Evolutionary conservation across 257 asterid species (phyloP).

Genomic region (Asclepias syriaca): DNA sequence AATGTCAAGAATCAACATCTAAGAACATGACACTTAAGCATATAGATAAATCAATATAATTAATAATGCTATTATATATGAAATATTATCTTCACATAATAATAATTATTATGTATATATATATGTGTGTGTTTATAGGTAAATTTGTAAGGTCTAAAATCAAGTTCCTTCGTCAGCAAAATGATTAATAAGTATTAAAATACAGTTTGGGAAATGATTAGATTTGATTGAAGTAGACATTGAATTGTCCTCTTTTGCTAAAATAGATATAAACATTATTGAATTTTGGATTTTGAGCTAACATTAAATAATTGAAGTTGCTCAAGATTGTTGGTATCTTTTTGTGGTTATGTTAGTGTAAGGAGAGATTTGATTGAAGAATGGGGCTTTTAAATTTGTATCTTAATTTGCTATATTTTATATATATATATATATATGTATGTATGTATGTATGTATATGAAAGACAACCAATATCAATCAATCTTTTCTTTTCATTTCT

Average conservation of each 20-base stretch:
- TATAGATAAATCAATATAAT: background rate
- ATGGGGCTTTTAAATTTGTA: background rate
- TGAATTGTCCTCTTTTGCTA: background rate
- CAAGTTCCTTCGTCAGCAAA: background rate
- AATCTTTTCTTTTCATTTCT: background rate
- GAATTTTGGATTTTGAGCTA: background rate
- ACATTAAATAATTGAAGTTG: background rate
- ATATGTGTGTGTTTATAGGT: too few relatives aligned
- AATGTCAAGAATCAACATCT: constrained; percentile 10
- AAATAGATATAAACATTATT: background rate
- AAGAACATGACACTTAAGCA: background rate
- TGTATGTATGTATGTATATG: too few relatives aligned
- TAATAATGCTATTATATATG: background rate
- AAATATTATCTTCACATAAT: background rate
- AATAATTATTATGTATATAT: background rate
- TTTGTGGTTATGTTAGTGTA: background rate
- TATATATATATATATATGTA: too few relatives aligned
- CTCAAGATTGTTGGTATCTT: background rate
- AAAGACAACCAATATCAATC: background rate
- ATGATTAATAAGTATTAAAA: constrained; percentile 4
- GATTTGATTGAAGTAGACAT: constrained; percentile 8
- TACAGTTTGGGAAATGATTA: background rate
- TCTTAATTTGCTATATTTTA: background rate
- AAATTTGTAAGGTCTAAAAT: background rate
- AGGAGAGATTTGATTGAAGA: background rate